These are phyloP conservation scores for Ajuga reptans DNA, from an alignment of 305 asterid species.

Conservation along the genomic window DNA sequence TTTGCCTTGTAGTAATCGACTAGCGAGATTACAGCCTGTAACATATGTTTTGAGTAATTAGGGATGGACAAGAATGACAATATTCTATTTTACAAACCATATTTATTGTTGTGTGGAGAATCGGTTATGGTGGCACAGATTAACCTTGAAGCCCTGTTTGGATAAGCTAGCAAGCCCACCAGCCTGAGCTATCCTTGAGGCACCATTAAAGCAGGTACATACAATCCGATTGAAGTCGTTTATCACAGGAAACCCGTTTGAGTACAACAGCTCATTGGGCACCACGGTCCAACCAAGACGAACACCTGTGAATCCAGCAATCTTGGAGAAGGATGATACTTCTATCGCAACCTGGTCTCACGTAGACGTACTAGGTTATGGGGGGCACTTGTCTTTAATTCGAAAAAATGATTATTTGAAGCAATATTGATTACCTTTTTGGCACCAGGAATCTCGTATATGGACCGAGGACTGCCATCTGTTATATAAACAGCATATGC, in stretches of 20 bases:
- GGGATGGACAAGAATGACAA: too few species aligned
- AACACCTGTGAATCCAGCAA: constrained; percentile 83
- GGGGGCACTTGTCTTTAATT: background rate
- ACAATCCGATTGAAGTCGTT: constrained; percentile 65
- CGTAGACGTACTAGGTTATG: background rate
- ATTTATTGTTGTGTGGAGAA: background rate
- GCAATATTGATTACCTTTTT: constrained; percentile 40
- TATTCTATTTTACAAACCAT: too few species aligned
- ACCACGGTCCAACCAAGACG: constrained; percentile 96
- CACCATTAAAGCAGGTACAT: constrained; percentile 78
- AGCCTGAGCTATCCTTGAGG: constrained; percentile 78
- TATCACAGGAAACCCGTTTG: constrained; percentile 62
- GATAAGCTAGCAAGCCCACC: constrained; percentile 79
- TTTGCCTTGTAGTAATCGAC: constrained; percentile 66
- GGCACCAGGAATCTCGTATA: constrained; percentile 83
- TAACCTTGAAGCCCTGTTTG: constrained; percentile 57
- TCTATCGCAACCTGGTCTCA: constrained; percentile 69
- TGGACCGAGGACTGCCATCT: constrained; percentile 67
- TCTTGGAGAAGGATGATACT: constrained; percentile 80
- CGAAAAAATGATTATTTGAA: background rate
- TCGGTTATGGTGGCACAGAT: background rate
- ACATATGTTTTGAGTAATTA: background rate
- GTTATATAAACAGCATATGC: constrained; percentile 61
- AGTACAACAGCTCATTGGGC: constrained; percentile 61
- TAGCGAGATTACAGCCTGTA: constrained; percentile 45